These are phyloP conservation scores for Polyporus arcularius DNA, from an alignment of 768 basidiomycete species.

Conservation along the genomic window DNA sequence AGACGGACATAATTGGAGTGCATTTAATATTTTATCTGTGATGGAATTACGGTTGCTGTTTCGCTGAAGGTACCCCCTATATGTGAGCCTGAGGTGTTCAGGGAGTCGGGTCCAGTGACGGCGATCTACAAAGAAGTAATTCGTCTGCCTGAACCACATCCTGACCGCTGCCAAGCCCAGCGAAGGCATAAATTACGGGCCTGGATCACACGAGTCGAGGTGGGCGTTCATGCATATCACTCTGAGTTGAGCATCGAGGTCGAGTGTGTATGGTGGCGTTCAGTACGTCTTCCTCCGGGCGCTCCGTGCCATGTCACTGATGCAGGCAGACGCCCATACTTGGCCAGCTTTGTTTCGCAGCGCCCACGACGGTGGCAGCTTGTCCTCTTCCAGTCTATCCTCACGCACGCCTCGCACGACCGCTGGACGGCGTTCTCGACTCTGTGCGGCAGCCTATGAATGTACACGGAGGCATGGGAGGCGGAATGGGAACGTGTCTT, in stretches of 20 bases:
- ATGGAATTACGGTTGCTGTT: too few relatives aligned
- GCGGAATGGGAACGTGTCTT: constrained; percentile 68
- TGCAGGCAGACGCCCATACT: background rate
- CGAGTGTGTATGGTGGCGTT: background rate
- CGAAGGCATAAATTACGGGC: too few relatives aligned
- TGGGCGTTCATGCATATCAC: background rate
- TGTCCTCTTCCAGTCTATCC: background rate
- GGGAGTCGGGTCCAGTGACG: too few relatives aligned
- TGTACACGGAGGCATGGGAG: constrained; percentile 48
- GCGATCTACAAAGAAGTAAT: too few relatives aligned
- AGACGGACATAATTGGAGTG: background rate
- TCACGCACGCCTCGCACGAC: constrained; percentile 13
- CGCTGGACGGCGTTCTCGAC: constrained; percentile 18
- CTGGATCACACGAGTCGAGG: background rate
- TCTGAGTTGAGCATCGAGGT: background rate
- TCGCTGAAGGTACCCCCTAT: too few relatives aligned
- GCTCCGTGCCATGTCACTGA: background rate
- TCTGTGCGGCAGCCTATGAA: constrained; percentile 22
- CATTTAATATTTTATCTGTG: background rate
- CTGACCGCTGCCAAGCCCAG: too few relatives aligned
- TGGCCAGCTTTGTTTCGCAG: background rate
- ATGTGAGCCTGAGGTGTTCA: too few relatives aligned
- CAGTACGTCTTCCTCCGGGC: background rate
- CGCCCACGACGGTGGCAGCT: background rate
- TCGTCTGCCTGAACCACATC: too few relatives aligned